These are phyloP conservation scores for Saccharomycopsis selenospora DNA, from an alignment of 805 yeast genomes.

Conservation along the genomic window DNA sequence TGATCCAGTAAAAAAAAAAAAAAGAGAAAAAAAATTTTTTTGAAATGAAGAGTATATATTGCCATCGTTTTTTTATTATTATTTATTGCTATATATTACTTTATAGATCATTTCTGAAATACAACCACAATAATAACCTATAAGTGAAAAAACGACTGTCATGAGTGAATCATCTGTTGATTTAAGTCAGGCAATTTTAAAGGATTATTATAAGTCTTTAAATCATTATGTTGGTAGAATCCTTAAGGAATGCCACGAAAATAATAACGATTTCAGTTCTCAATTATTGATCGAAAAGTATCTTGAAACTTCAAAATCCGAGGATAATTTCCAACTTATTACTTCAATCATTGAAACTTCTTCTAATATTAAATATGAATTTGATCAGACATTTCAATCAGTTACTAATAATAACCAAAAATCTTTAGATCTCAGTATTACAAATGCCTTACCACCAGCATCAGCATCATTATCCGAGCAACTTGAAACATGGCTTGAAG, in stretches of 20 bases:
- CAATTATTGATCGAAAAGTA: conserved; percentile 10
- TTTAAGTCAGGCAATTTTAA: neutral
- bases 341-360: conserved; percentile 8
- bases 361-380: conserved; percentile 6
- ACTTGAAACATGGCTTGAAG: neutral
- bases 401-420: neutral
- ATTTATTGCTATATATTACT: too few species aligned
- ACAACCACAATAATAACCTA: too few species aligned
- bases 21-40: too few species aligned
- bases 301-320: neutral
- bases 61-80: too few species aligned
- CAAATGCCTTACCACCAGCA: too few species aligned
- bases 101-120: too few species aligned
- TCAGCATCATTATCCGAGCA: neutral
- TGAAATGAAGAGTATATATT: too few species aligned
- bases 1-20: neutral
- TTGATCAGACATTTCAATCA: neutral
- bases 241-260: conserved; percentile 4
- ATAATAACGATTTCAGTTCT: conserved; percentile 9
- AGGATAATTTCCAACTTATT: neutral
- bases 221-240: neutral
- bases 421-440: too few species aligned
- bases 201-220: conserved; percentile 1
- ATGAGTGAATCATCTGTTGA: neutral
- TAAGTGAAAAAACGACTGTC: too few species aligned